Conservation (phyloP, 2,329 filamentous ascomycete genomes). For the Xylaria sp. region DNA sequence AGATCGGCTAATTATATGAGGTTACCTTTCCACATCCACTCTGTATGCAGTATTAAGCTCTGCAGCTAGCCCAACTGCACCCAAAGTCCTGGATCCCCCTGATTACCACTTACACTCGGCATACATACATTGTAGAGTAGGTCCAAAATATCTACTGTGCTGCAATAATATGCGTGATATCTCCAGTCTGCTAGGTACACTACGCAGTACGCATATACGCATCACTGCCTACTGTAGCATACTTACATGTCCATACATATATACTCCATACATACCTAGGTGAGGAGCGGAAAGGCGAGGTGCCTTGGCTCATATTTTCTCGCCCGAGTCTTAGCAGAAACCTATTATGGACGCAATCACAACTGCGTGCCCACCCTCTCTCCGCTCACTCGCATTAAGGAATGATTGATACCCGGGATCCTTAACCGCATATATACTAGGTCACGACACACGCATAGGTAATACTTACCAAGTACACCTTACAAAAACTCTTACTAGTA, state of each 20-base stretch:
- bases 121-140: neutral
- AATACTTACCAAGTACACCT: neutral
- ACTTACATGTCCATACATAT: neutral
- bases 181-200: neutral
- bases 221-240: neutral
- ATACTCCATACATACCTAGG: conserved; percentile 7
- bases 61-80: conserved; percentile 31
- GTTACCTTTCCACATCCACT: conserved; percentile 24
- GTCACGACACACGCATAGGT: neutral
- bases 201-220: neutral
- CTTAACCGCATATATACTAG: neutral
- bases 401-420: conserved; percentile 7
- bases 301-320: neutral
- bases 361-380: conserved; percentile 11
- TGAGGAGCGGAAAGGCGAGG: conserved; percentile 13
- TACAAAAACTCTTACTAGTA: neutral
- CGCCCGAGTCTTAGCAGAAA: neutral
- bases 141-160: neutral
- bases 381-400: conserved; percentile 5
- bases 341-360: conserved; percentile 5
- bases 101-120: conserved; percentile 17
- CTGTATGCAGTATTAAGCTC: conserved; percentile 25
- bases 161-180: neutral
- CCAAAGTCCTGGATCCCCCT: conserved; percentile 34
- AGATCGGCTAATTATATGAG: conserved; percentile 28